Evolutionary conservation across 176 grass and related monocot genomes (phyloP), one percentile per base, ranked within the genome.

Genomic region (Ensete ventricosum): DNA sequence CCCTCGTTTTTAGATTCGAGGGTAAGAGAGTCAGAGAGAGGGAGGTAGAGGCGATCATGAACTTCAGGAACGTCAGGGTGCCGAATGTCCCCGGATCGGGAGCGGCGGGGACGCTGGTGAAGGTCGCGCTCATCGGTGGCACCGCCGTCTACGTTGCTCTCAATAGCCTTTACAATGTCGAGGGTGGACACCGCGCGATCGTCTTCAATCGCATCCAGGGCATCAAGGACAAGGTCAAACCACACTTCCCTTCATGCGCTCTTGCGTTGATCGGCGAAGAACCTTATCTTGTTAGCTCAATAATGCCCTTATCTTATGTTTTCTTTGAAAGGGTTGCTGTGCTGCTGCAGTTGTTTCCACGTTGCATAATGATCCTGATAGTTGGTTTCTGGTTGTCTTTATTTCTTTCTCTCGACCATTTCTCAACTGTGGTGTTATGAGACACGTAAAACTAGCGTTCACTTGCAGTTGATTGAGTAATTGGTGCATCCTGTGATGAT

Each of bases 171-270:
- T 96, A 91, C 88, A 96, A 91, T 79, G 88, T 96, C 67, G 92
- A 96, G 64, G 88, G 88, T 9, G 92, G 92, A n/a, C 92, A 96
- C 72, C 92, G 92, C 7, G 92, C 92, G 72, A 91, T 96, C 69
- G 92, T 96, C 81, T 96, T 91, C 88, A 96, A 89, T 79, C 92
- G 92, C 53, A 11, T 91, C 65, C 79, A 91, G 73, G 92, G 92
- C 3, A 87, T 96, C 76, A 96, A 88, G 79, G 86, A 96, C 51
- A 88, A 91, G 84, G 92, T 91, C 55, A 53, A 10, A 27, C 0
- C 11, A 54, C 53, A 54, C 53, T 43, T 43, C 53, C 53, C 9
- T 54, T 54, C 9, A 13, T 9, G 13, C 13, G 53, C 53, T 54
- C 1, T 11, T 55, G 3, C 16, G 16, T 11, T 14, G 10, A 14